These are phyloP conservation scores for Zelonia costaricensis DNA, from an alignment of 208 protist genomes.

Conservation along the genomic window DNA sequence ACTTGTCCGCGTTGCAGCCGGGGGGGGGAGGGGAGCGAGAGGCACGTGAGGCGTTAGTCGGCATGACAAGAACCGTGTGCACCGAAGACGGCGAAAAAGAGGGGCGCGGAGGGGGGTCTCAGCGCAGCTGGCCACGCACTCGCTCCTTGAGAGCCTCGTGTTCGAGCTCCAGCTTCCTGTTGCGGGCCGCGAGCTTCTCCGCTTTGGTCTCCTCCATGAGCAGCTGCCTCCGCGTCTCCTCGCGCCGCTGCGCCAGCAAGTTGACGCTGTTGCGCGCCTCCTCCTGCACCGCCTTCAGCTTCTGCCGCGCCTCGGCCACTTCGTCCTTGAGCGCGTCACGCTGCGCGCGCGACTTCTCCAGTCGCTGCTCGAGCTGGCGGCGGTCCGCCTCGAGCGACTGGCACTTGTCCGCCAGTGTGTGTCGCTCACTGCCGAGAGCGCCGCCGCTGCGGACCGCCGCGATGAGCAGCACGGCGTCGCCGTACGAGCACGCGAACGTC, in stretches of 20 bases:
- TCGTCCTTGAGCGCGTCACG: conserved; percentile 52
- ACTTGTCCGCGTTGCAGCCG: too few species aligned
- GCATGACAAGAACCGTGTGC: too few species aligned
- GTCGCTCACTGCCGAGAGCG: conserved; percentile 8
- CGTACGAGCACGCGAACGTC: conserved; percentile 56
- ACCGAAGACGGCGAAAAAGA: background rate
- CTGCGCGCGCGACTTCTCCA: conserved; percentile 38
- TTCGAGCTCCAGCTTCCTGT: conserved; percentile 69
- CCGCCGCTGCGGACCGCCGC: conserved; percentile 61
- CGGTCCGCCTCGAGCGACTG: conserved; percentile 53
- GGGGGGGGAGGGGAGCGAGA: too few species aligned
- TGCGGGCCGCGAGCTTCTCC: conserved; percentile 69
- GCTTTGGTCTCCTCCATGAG: conserved; percentile 73
- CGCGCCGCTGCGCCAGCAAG: conserved; percentile 57
- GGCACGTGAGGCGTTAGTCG: too few species aligned
- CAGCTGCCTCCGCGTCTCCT: conserved; percentile 81
- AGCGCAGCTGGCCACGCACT: conserved; percentile 19
- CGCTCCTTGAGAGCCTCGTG: conserved; percentile 47
- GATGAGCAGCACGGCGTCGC: conserved; percentile 63
- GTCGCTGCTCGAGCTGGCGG: conserved; percentile 38
- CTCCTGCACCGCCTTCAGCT: conserved; percentile 46
- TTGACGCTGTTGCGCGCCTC: conserved; percentile 41
- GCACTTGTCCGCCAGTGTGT: conserved; percentile 51
- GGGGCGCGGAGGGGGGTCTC: background rate
- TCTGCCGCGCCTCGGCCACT: conserved; percentile 47